Base-by-base conservation (phyloP, 1,139 yeast genomes). In the Scheffersomyces segobiensis region DNA sequence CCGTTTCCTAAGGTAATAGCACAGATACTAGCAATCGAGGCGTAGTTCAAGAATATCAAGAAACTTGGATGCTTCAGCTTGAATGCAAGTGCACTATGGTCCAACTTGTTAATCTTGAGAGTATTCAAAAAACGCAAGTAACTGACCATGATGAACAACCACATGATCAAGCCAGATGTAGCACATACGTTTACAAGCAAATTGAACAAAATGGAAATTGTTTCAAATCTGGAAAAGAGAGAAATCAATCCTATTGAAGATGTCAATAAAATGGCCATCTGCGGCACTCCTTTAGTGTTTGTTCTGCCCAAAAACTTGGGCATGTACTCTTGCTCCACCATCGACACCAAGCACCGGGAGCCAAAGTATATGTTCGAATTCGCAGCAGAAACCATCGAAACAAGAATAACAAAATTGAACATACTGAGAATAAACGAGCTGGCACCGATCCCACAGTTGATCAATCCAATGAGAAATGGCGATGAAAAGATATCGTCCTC, bases 291-390 rank as follows among this genome's bases (percentile, higher is more conserved):
- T 2, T 42, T 18, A 8, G 21, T 8, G 22, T 55, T 58, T 20
- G 63, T 62, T 8, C 48, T 39, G 59, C 49, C 53, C 60, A 57
- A 56, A 55, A 19, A 10, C 22, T 17, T 51, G 53, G 58, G 52
- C 49, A 21, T 14, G 54, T 20, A 48, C 6, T 55, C 59, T 46
- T 57, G 52, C 53, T 67, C 68, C 3, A 62, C 63, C 54, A 71
- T 62, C 5, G 72, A 64, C 20, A 67, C 56, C 32, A 71, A 60
- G 53, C 70, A 68, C 46, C 74, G 54, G 18, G 73, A 69, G 0
- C 75, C 74, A 57, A 68, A 69, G 60, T 70, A 70, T 10, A 71
- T 66, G 53, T 71, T 71, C 18, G 73, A 69, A 58, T 70, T 71
- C n/a, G 74, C 74, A 0, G 75, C 74, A 17, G 72, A 70, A 17